Base-by-base conservation (phyloP, 73 alveolate species). In the Effrenium voratum region DNA sequence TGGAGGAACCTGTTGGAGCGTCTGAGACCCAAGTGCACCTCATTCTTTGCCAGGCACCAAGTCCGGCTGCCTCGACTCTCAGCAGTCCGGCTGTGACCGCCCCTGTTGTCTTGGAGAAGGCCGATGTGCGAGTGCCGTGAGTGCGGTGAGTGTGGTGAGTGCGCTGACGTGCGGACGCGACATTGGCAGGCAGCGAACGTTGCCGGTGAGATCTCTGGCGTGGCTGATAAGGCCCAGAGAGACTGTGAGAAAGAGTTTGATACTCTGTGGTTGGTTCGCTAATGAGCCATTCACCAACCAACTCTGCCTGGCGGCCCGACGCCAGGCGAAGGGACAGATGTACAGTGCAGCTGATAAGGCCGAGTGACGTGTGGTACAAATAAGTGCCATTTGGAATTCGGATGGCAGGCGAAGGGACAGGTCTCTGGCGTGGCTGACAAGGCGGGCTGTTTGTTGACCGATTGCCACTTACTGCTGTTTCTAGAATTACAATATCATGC, bases 31-130 rank as follows among this genome's bases (percentile, higher is more conserved):
- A 8, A 12, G 8, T 8, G 26, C 19, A 52, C 63, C 19, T 12
- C 26, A 12, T 52, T 8, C 63, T 52, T 8, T 12, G 26, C 19
- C 19, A 12, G 8, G 8, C 63, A 52, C 63, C 19, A 8, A 52
- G 19, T 8, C 63, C 63, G 19, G 63, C 63, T 52, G 19, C 63
- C 63, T 52, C 8, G 19, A 8, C 19, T 52, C 26, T 19, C 19
- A 52, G 26, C 19, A 19, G 26, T 19, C 63, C 63, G 19, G 8
- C 63, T 52, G 8, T 19, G 8, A 52, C 8, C 63, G 26, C 26
- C 8, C 63, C 63, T 50, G 92, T 50, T 47, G 90, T 79, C 90
- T 79, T 46, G 45, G 90, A 79, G 68, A 79, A 79, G 90, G 90
- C 90, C 36, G 34, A 38, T 34, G 10, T n/a, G 44, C 10, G 41